Evolutionary conservation across 2,329 filamentous ascomycete species (phyloP), one percentile per base, ranked within the genome.

Genomic region (Dothideomycetidae sp.): DNA sequence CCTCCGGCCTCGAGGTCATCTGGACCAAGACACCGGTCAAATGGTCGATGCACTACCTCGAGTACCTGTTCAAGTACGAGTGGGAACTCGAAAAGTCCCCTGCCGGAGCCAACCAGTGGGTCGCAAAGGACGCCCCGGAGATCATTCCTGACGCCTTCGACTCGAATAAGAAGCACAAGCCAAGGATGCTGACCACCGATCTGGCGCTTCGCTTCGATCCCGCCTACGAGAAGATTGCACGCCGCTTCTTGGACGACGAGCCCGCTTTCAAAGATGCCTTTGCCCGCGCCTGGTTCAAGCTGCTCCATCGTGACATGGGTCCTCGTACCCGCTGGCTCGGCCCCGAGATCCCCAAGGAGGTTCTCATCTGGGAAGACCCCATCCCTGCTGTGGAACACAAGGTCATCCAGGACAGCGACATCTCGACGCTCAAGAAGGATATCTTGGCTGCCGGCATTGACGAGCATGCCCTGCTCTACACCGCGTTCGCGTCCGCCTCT

Each of bases 281-380:
- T 51, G 66, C 70, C 14, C 71, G 73, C 34, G 81, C 81, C 10
- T 86, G 81, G 81, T 86, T 82, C 71, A 85, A 86, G 72, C 70
- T 86, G 29, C 66, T 80, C 21, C 81, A 86, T 63, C 79, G 81
- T 62, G 81, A 85, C 55, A 71, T 86, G 61, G 81, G 81, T 11
- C 81, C 81, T 30, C 64, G 71, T 37, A 54, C 68, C 15, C 78
- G 77, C 53, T 85, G 80, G 66, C 51, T 84, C 32, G 81, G 81
- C 18, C 80, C 81, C 1, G 81, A 86, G 58, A 65, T 82, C 12
- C 79, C 81, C 33, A 62, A 66, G 37, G 77, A 85, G 64, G 63
- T 66, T 10, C 64, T 78, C n/a, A 52, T 74, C 50, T 86, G 81
- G 81, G 77, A 85, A 52, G 81, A 86, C 51, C 76, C 77, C 10